phyloP scores from a whole-genome alignment of 108 stramenopile genomes.

The Schizochytrium sp. region DNA sequence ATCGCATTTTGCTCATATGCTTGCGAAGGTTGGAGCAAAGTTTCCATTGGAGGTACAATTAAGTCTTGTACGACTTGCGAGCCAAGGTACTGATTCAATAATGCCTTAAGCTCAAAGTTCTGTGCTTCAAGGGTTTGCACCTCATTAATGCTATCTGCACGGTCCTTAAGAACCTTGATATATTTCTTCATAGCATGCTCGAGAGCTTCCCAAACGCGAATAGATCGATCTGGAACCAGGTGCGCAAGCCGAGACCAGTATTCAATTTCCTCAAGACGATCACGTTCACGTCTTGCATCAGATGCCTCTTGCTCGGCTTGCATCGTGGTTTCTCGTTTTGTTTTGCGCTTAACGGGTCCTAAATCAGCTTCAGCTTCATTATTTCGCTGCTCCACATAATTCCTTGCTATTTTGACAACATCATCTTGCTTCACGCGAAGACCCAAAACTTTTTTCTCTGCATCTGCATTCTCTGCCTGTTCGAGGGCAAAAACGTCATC shows the following conservation, averaged over 20 bases:
- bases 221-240: slow-evolving; percentile 58
- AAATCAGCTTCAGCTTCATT: slow-evolving; percentile 58
- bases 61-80: slow-evolving; percentile 76
- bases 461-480: slow-evolving; percentile 42
- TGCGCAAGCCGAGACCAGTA: slow-evolving; percentile 68
- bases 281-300: slow-evolving; percentile 62
- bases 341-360: slow-evolving; percentile 62
- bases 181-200: slow-evolving; percentile 68
- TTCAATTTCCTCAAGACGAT: slow-evolving; percentile 63
- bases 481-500: slow-evolving; percentile 65
- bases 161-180: slow-evolving; percentile 66
- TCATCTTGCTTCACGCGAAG: slow-evolving; percentile 73
- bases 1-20: background rate
- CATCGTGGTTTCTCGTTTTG: slow-evolving; percentile 62
- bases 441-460: background rate
- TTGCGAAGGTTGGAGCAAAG: slow-evolving; percentile 30
- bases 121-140: slow-evolving; percentile 70
- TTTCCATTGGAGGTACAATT: slow-evolving; percentile 75
- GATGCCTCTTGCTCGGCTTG: slow-evolving; percentile 27
- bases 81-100: slow-evolving; percentile 77
- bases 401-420: slow-evolving; percentile 69
- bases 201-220: slow-evolving; percentile 72
- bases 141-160: slow-evolving; percentile 67
- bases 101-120: slow-evolving; percentile 75
- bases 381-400: slow-evolving; percentile 73